Evolutionary conservation across 2,329 filamentous ascomycete genomes (phyloP), one percentile per base, ranked within the genome.

Genomic region (Fusarium nisikadoi): DNA sequence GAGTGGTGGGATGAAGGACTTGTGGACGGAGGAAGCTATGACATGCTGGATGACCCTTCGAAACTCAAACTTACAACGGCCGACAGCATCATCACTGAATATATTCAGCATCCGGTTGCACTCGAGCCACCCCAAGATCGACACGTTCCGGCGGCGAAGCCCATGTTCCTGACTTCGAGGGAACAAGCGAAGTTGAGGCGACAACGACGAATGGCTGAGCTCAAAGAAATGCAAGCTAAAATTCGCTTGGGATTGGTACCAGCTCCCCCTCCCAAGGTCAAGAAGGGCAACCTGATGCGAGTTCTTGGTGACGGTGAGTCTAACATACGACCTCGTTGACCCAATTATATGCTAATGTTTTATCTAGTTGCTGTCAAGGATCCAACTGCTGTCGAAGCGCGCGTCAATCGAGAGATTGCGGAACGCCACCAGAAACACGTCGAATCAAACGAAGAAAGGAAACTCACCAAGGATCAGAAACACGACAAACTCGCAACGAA

Each of bases 1-100:
- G 96, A 99, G 81, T 99, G 96, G 96, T 98, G 95, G 94, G 96
- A 99, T 76, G 95, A 98, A 83, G 94, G 91, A 5, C 84, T 98
- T 23, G 87, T 97, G 20, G 88, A 92, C 56, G 93, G 92, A 45
- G 88, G 88, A 45, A 91, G 88, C 61, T 98, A 98, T 82, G 88
- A 91, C 65, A 86, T 87, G 67, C 88, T 96, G 64, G 89, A 92
- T 31, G 84, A 92, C 65, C 84, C 88, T 1, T 82, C 84, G 20
- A 90, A 89, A 46, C 84, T 96, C 67, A 96, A 95, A 80, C 88
- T 97, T 71, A 87, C 90, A 42, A 89, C 90, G 1, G 84, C 91
- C n/a, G 94, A 98, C 79, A 92, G 91, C 56, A 95, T 98, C 76
- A 90, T 99, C 65, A 98, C 95, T 5, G 86, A 91, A 77, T 97